These are phyloP conservation scores for Allium cepa DNA, from an alignment of 106 monocot species.

Conservation along the genomic window DNA sequence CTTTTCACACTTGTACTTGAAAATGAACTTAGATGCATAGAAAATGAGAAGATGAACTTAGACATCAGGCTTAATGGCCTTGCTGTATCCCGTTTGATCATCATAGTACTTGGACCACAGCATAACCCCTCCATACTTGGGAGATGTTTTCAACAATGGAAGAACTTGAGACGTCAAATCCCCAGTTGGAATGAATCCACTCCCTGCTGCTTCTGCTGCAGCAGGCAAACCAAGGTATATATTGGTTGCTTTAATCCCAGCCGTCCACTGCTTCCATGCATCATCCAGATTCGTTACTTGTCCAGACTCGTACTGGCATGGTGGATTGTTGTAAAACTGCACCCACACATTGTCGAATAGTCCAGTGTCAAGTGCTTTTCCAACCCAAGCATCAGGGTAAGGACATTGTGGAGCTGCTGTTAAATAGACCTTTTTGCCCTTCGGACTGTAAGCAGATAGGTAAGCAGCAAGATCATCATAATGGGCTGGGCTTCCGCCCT, in stretches of 20 bases:
- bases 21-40: neutral
- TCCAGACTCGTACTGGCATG: constrained; percentile 6
- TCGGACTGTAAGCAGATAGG: constrained; percentile 1
- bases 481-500: constrained; percentile 5
- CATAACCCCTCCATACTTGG: constrained; percentile 16
- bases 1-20: too few species aligned
- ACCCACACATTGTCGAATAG: constrained; percentile 17
- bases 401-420: constrained; percentile 23
- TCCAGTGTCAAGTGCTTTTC: constrained; percentile 11
- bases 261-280: constrained; percentile 18
- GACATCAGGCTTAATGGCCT: constrained; percentile 10
- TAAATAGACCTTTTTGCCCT: constrained; percentile 13
- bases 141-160: constrained; percentile 5
- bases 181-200: constrained; percentile 14
- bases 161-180: constrained; percentile 9
- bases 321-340: constrained; percentile 18
- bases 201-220: constrained; percentile 3
- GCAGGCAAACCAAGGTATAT: constrained; percentile 22
- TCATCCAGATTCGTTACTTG: constrained; percentile 1
- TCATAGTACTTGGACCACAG: constrained; percentile 11
- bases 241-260: constrained; percentile 2
- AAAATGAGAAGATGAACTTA: neutral
- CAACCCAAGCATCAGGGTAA: constrained; percentile 17
- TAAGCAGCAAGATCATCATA: constrained; percentile 14
- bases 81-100: constrained; percentile 12